A percentile compares a stretch with the other conserved stretches of the same genome.
Conservation (phyloP, 2,329 filamentous ascomycete genomes). For the Paraconiothyrium brasiliense region DNA sequence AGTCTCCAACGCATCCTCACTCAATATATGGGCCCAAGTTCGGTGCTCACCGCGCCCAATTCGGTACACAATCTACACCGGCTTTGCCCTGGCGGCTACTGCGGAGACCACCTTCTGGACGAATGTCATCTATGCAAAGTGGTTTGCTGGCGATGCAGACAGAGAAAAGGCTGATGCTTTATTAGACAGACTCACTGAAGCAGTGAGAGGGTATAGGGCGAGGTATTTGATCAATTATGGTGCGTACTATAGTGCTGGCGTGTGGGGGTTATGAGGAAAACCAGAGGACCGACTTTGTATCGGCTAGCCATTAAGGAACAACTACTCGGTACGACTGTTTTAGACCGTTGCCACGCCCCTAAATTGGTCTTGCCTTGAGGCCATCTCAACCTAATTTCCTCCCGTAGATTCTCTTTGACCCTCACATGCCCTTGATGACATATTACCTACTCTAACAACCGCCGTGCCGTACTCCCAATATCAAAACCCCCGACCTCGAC, state of each 20-base stretch:
- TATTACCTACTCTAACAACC: too few species aligned
- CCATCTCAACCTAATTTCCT: too few species aligned
- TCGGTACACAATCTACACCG: conserved; percentile 38
- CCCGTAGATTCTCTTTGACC: too few species aligned
- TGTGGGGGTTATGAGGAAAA: conserved; percentile 31
- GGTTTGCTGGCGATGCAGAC: conserved; percentile 31
- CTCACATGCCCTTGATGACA: too few species aligned
- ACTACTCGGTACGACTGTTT: neutral
- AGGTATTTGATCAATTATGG: conserved; percentile 34
- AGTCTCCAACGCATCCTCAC: neutral
- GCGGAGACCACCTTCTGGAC: conserved; percentile 43
- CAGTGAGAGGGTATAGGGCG: conserved; percentile 23
- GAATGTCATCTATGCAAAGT: conserved; percentile 37
- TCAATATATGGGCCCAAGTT: conserved; percentile 32
- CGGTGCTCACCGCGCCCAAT: conserved; percentile 23
- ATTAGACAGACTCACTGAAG: conserved; percentile 16
- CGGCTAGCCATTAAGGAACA: neutral
- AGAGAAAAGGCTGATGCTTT: conserved; percentile 27
- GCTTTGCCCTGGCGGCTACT: conserved; percentile 31
- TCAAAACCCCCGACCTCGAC: too few species aligned
- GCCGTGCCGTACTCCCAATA: too few species aligned
- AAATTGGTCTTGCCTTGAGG: too few species aligned
- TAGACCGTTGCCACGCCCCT: too few species aligned
- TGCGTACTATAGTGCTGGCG: conserved; percentile 26
- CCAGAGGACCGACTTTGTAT: neutral